Percentiles rank a stretch among this genome's conserved stretches.
Conservation (phyloP, 176 grass and related monocot species). For the Cymbopogon citratus region DNA sequence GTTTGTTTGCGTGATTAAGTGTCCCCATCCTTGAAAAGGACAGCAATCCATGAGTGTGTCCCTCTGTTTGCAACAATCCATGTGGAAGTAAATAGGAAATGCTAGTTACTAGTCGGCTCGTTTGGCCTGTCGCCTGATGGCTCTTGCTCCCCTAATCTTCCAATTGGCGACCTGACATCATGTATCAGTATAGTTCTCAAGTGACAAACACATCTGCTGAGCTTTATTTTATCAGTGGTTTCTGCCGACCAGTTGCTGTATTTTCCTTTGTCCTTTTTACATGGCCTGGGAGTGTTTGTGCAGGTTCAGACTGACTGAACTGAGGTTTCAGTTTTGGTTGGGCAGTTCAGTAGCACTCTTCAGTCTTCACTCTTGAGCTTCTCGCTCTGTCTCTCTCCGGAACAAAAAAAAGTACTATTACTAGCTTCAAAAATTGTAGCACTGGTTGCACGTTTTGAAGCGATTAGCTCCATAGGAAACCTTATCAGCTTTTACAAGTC, state of each 20-base stretch:
- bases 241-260: neutral
- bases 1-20: conserved; percentile 15
- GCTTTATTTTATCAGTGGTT: neutral
- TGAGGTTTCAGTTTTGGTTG: neutral
- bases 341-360: neutral
- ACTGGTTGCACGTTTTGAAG: no score
- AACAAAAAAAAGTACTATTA: neutral
- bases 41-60: conserved; percentile 27
- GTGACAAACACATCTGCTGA: neutral
- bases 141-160: conserved; percentile 19
- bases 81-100: conserved; percentile 38
- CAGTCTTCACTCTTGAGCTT: neutral
- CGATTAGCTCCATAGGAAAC: neutral
- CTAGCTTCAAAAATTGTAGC: neutral
- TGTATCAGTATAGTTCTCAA: neutral
- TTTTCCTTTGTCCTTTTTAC: neutral
- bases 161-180: conserved; percentile 3
- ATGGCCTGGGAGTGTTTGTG: neutral
- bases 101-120: neutral
- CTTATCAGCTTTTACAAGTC: neutral
- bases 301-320: neutral
- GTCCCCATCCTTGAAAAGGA: conserved; percentile 35
- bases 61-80: conserved; percentile 29
- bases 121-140: conserved; percentile 18
- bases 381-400: neutral